Percentiles rank a stretch among this genome's conserved stretches.
phyloP scores from a whole-genome alignment of 169 alveolate species.

The Eimeria falciformis region DNA sequence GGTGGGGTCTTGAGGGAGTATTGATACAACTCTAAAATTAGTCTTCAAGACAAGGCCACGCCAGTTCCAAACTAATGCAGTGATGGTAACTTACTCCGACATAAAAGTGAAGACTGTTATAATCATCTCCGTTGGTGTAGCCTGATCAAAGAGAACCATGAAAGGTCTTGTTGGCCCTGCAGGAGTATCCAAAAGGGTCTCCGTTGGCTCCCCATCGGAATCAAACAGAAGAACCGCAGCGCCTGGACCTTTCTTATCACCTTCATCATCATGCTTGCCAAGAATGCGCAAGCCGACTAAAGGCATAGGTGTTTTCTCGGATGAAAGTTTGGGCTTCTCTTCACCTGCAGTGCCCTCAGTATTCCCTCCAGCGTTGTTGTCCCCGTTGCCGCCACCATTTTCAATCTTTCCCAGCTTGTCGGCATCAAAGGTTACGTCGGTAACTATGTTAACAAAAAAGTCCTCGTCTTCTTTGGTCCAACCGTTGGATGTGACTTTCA shows the following conservation, averaged over 20 bases:
- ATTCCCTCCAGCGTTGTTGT: background rate
- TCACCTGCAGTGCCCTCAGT: background rate
- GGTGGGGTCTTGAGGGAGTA: too few species aligned
- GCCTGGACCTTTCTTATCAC: background rate
- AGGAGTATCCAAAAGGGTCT: slow-evolving; percentile 33
- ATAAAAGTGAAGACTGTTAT: background rate
- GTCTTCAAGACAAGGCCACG: background rate
- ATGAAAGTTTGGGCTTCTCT: background rate
- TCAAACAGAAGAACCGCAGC: slow-evolving; percentile 24
- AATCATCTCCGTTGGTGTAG: background rate
- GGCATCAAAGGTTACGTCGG: background rate
- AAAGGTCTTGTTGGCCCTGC: slow-evolving; percentile 57
- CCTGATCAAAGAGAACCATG: background rate
- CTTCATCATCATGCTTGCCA: background rate
- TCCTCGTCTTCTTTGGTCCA: slow-evolving; percentile 12
- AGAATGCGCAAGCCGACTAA: slow-evolving; percentile 33
- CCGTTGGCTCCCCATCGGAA: slow-evolving; percentile 25
- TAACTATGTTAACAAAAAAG: background rate
- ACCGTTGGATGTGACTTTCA: slow-evolving; percentile 36
- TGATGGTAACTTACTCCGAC: background rate
- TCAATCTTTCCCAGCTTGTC: background rate
- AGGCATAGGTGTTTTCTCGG: slow-evolving; percentile 25
- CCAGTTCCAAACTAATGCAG: background rate
- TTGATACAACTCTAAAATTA: background rate
- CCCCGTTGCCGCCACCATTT: background rate